Evolutionary conservation across 176 grass and related monocot genomes (phyloP).

Genomic region (Tillandsia fasciculata): DNA sequence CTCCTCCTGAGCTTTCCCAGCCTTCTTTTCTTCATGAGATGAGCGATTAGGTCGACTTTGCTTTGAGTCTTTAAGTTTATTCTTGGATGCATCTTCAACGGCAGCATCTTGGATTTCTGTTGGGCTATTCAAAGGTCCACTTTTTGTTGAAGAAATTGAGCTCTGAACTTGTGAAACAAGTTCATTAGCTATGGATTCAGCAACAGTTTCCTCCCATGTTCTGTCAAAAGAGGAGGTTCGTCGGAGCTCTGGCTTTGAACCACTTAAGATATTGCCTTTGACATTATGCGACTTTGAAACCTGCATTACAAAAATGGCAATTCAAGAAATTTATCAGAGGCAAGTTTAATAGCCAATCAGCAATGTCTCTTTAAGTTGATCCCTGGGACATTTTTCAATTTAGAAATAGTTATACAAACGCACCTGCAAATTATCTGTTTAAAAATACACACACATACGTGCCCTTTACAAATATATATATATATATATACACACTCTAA

Average conservation of each 20-base stretch:
- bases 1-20: conserved; percentile 51
- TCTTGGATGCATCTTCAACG: conserved; percentile 18
- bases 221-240: conserved; percentile 82
- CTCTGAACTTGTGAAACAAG: conserved; percentile 63
- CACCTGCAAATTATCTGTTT: no score
- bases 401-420: no score
- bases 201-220: conserved; percentile 93
- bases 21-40: conserved; percentile 69
- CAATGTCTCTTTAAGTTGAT: no score
- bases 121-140: conserved; percentile 8
- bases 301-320: conserved; percentile 20
- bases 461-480: no score
- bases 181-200: conserved; percentile 88
- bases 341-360: neutral
- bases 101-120: conserved; percentile 37
- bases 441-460: no score
- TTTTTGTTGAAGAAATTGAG: conserved; percentile 30
- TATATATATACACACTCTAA: no score
- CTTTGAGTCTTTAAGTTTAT: conserved; percentile 47
- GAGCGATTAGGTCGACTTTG: conserved; percentile 33
- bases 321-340: neutral
- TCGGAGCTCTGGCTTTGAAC: conserved; percentile 63
- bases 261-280: conserved; percentile 15
- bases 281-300: conserved; percentile 24
- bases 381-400: no score